Base-by-base conservation (phyloP, 75 land plant species). In the Selaginella moellendorffii region DNA sequence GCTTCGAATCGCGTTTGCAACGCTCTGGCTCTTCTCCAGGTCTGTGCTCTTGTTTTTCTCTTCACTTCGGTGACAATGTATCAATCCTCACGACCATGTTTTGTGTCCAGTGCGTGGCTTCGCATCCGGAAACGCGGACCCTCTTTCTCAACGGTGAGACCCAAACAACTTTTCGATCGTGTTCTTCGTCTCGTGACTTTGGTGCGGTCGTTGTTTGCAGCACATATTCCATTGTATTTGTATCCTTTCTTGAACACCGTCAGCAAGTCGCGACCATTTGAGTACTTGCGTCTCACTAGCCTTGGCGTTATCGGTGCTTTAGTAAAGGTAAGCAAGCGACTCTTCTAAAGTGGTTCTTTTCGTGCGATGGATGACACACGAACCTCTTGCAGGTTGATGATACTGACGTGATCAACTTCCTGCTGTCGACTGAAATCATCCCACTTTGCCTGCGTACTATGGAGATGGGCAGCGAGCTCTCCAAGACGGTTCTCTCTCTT, bases 401-500 rank as follows among this genome's bases (percentile, higher is more conserved):
- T 63, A 82, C 90, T 0, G 99, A 95, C 29, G 99, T 95, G 10
- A 89, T 95, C 52, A 80, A 82, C 64, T 95, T 88, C 67, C 87
- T 95, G 60, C 85, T 95, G 2, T 84, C 87, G 1, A 95, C 96
- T 17, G 96, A 95, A 70, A 89, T 95, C 26, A 87, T 95, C 69
- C 99, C 99, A 18, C 78, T 95, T 10, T 95, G 99, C 60, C 74
- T 95, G 52, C 96, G 96, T 2, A 95, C 90, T 1, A 95, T 95
- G 96, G 99, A 95, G 63, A 85, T 86, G 89, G 99, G 99, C 19
- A 89, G 96, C 31, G 96, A 88, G 67, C 78, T 95, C 52, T 88
- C 99, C 65, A 95, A 95, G 71, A 95, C 99, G 62, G 99, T 93
- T n/a, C n/a, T n/a, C n/a, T n/a, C n/a, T n/a, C n/a, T n/a, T n/a